Base-by-base conservation (phyloP, 2,329 filamentous ascomycete genomes). In the Alternaria postmessia region DNA sequence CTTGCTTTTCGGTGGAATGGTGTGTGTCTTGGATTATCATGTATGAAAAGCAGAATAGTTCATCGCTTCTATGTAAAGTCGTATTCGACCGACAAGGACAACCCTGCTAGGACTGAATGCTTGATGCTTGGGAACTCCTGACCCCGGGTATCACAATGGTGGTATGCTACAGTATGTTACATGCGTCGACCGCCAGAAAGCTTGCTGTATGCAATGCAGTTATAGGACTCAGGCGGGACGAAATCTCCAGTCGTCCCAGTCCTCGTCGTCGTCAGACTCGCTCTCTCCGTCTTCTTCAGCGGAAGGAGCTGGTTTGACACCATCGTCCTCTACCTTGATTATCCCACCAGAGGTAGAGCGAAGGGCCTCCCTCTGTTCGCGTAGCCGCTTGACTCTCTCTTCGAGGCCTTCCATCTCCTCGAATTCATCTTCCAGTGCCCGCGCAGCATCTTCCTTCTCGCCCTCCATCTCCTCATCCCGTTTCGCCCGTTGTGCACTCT, bases 351-450 rank as follows among this genome's bases (percentile, higher is more conserved):
- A 70, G 22, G 70, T 63, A 20, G 51, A 66, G 20, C 80, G 73
- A 32, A 84, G 63, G 4, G 76, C 78, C 63, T 84, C 82, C 39
- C 82, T 72, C 67, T 80, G 79, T 63, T 83, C 80, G 12, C 81
- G 78, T 42, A 84, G 64, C 66, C 70, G 79, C 67, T 74, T 80
- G 34, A 82, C 78, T 44, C 82, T 69, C 64, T 80, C 78, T 63
- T 84, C 82, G 49, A 84, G 68, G 5, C 75, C 78, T 24, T 83
- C 81, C 82, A 84, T 84, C 61, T 82, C 80, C 41, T 83, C 82
- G 52, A 84, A 82, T 59, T 84, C 82, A 48, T 83, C 81, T 64
- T 81, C 76, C 12, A 84, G 68, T 6, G 78, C 72, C 36, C 76
- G 72, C 42, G 74, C 78, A 2, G 82, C 82, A 57, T 84, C 82